Evolutionary conservation across 2,329 filamentous ascomycete genomes (phyloP).

Genomic region (Diplodia intermedia): DNA sequence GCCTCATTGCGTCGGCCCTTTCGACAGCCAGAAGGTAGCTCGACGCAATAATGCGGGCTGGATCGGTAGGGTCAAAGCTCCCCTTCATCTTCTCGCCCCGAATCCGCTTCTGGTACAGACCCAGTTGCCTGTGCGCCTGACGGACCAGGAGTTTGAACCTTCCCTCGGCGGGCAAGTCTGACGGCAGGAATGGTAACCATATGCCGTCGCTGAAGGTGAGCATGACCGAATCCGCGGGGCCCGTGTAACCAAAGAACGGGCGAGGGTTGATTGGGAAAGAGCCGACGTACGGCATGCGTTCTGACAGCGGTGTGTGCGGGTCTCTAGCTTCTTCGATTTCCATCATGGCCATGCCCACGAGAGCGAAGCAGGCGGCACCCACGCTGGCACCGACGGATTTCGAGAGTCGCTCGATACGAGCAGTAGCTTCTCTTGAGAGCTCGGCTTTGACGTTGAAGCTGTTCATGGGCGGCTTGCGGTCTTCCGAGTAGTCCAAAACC

Average conservation of each 20-base stretch:
- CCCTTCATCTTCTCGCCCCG: conserved; percentile 39
- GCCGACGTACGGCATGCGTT: conserved; percentile 51
- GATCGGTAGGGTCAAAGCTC: conserved; percentile 46
- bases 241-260: conserved; percentile 49
- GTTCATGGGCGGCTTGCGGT: conserved; percentile 47
- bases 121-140: conserved; percentile 53
- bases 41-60: conserved; percentile 51
- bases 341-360: conserved; percentile 57
- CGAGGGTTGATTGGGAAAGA: conserved; percentile 58
- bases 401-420: conserved; percentile 19
- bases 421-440: conserved; percentile 46
- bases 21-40: conserved; percentile 54
- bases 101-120: conserved; percentile 52
- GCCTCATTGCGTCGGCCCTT: conserved; percentile 46
- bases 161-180: conserved; percentile 44
- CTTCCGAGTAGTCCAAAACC: conserved; percentile 49
- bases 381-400: conserved; percentile 44
- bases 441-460: conserved; percentile 42
- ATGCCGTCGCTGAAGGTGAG: conserved; percentile 57
- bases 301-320: conserved; percentile 39
- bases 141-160: conserved; percentile 50
- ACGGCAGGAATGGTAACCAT: conserved; percentile 52
- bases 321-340: conserved; percentile 48
- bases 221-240: conserved; percentile 55
- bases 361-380: conserved; percentile 55